These are phyloP conservation scores for Panaeolus papilionaceus DNA, from an alignment of 768 basidiomycete species.

Conservation along the genomic window DNA sequence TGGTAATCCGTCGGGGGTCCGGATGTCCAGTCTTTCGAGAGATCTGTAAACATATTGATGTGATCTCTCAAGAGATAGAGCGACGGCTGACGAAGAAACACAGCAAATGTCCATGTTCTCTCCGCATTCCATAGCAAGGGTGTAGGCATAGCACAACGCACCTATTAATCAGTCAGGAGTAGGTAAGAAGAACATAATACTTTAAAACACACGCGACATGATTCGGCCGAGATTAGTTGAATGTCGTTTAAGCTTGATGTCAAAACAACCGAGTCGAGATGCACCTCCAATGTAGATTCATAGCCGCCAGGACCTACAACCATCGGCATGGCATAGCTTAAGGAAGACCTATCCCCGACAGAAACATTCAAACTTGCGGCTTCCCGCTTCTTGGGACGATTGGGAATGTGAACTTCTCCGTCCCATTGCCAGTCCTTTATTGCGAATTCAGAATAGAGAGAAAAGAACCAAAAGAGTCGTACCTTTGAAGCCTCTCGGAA, in stretches of 20 bases:
- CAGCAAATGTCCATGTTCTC: conserved; percentile 80
- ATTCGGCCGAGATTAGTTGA: conserved; percentile 75
- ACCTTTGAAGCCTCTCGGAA: conserved; percentile 93
- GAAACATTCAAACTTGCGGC: conserved; percentile 75
- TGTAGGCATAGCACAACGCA: conserved; percentile 76
- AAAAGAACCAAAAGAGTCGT: conserved; percentile 4
- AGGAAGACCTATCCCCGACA: conserved; percentile 82
- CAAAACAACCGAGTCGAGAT: conserved; percentile 79
- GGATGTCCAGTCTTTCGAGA: conserved; percentile 91
- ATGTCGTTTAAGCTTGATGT: conserved; percentile 92
- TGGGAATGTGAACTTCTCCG: conserved; percentile 52
- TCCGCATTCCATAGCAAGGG: conserved; percentile 84
- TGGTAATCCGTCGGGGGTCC: conserved; percentile 83
- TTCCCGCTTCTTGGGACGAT: conserved; percentile 62
- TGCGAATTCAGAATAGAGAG: background rate
- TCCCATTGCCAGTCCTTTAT: conserved; percentile 94
- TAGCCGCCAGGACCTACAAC: conserved; percentile 77
- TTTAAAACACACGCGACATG: conserved; percentile 66
- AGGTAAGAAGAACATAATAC: conserved; percentile 9
- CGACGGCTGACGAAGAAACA: conserved; percentile 73
- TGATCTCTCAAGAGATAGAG: conserved; percentile 90
- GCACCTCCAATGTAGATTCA: conserved; percentile 78
- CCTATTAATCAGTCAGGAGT: conserved; percentile 41
- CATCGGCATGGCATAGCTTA: conserved; percentile 87
- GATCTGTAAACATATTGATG: conserved; percentile 91